Evolutionary conservation across 2,329 filamentous ascomycete genomes (phyloP).

Genomic region (Ceratocystis variospora): DNA sequence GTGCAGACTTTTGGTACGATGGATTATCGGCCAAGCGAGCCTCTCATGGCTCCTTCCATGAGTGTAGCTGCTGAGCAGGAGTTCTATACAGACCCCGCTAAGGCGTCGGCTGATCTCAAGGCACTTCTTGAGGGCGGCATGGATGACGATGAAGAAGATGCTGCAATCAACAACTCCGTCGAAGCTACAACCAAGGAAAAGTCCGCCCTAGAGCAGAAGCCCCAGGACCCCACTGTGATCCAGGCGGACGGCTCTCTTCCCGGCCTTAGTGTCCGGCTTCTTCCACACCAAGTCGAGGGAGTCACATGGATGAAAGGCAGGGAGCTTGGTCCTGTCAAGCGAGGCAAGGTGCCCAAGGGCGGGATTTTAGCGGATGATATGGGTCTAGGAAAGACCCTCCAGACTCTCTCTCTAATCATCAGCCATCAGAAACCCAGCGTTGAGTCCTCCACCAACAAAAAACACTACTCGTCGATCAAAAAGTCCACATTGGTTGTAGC

Average conservation of each 20-base stretch:
- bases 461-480: constrained; percentile 52
- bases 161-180: neutral
- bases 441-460: constrained; percentile 40
- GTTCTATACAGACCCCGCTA: constrained; percentile 55
- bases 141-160: constrained; percentile 49
- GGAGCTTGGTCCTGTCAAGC: constrained; percentile 74
- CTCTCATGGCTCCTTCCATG: constrained; percentile 15
- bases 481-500: constrained; percentile 84
- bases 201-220: neutral
- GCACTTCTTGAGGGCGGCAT: constrained; percentile 69
- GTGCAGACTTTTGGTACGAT: constrained; percentile 16
- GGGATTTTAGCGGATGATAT: constrained; percentile 95
- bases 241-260: constrained; percentile 39
- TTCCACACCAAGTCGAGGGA: constrained; percentile 89
- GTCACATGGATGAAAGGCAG: constrained; percentile 91
- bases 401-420: constrained; percentile 79
- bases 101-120: constrained; percentile 65
- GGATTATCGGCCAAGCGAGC: constrained; percentile 10
- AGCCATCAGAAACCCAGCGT: constrained; percentile 55
- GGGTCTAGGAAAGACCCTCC: constrained; percentile 92
- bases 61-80: constrained; percentile 26
- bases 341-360: constrained; percentile 69
- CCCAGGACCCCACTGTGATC: constrained; percentile 7
- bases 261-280: constrained; percentile 71
- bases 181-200: neutral